Evolutionary conservation across 164 flowering plant genomes (phyloP).

Genomic region (Protea cynaroides): DNA sequence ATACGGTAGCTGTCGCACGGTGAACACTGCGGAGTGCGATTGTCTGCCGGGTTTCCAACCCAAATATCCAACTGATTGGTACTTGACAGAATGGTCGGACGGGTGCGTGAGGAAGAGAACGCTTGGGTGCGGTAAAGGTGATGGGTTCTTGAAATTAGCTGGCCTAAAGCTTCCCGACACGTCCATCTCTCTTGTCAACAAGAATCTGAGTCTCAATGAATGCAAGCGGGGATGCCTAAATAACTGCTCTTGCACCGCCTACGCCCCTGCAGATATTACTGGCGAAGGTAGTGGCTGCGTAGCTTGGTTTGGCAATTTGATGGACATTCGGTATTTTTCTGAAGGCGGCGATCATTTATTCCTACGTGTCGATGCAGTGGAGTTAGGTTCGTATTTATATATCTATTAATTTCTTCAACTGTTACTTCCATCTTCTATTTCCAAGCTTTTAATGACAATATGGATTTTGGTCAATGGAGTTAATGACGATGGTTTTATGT

Average conservation of each 20-base stretch:
- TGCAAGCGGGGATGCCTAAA: slow-evolving; percentile 29
- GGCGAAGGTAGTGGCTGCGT: slow-evolving; percentile 34
- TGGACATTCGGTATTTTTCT: slow-evolving; percentile 13
- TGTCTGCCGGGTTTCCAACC: slow-evolving; percentile 5
- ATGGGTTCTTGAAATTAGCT: slow-evolving; percentile 17
- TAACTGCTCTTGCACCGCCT: slow-evolving; percentile 41
- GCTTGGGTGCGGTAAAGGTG: slow-evolving; percentile 16
- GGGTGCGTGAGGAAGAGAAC: slow-evolving; percentile 39
- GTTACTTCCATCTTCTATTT: too few relatives aligned
- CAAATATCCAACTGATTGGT: slow-evolving; percentile 1
- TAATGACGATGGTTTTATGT: too few relatives aligned
- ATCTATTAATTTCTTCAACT: not conserved
- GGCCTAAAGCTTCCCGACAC: slow-evolving; percentile 27
- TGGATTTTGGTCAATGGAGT: too few relatives aligned
- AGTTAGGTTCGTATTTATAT: slow-evolving; percentile 15
- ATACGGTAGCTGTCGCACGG: slow-evolving; percentile 15
- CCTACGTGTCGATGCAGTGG: slow-evolving; percentile 18
- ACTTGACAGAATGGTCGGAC: slow-evolving; percentile 25
- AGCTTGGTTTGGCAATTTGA: slow-evolving; percentile 20
- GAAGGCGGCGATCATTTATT: slow-evolving; percentile 22
- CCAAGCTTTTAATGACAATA: not conserved
- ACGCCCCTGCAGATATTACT: slow-evolving; percentile 12
- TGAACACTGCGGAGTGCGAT: not conserved
- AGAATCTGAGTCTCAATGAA: slow-evolving; percentile 20
- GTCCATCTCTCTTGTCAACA: slow-evolving; percentile 13